Base-by-base conservation (phyloP, 371 early-diverging fungal species). In the Mucor sp. region DNA sequence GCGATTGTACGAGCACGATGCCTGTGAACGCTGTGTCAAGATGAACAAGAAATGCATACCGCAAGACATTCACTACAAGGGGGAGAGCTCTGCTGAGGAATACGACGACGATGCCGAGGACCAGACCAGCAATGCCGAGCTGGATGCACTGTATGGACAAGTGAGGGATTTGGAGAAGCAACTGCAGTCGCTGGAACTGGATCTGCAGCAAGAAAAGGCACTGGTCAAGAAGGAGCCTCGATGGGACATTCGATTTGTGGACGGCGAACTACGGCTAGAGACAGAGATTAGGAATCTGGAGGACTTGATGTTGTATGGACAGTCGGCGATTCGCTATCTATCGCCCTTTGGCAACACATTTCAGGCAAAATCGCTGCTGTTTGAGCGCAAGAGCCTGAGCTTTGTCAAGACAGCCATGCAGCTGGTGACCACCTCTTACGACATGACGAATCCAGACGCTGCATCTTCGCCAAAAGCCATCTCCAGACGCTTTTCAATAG, bases 311-410 rank as follows among this genome's bases (percentile, higher is more conserved):
- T 0, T 55, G 12, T 71, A 67, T 35, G 67, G 64, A 15, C 37
- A 47, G 7, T 44, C 67, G 7, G 43, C 60, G 17, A 57, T 67
- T 14, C 67, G 68, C 0, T 71, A 71, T 43, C 30, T 71, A 12
- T 71, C 71, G n/a, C 71, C 71, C 0, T 71, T 71, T 57, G 71
- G 67, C 27, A 50, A 28, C 2, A 47, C 64, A 0, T 71, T 67
- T 41, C 53, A 60, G 14, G 48, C 53, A 4, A 60, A 37, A 0
- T 33, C 67, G 8, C 21, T 67, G n/a, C 11, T 47, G 6, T 71
- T 67, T 50, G 39, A 67, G 35, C 39, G 57, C 27, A 14, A 19
- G 4, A 28, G 44, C 2, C 53, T 65, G 0, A 64, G 67, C 14
- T 17, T 67, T 6, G 19, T 67, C n/a, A 21, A 67, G 14, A 56